Conservation (phyloP, 257 asterid species). For the Primulina tabacum region DNA sequence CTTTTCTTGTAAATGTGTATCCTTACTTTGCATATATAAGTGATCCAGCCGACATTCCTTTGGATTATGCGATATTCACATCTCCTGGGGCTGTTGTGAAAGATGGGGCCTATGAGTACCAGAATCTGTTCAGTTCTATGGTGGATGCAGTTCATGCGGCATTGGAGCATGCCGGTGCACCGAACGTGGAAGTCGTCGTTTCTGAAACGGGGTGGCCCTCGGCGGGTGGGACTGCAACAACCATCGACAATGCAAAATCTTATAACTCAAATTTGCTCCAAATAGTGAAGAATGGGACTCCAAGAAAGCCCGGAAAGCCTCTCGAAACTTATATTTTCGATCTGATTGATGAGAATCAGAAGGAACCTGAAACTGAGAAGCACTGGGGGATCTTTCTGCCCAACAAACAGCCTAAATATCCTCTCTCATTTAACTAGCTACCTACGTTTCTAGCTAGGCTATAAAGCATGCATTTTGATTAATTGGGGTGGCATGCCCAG, state of each 20-base stretch:
- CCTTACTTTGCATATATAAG: slow-evolving; percentile 33
- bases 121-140: slow-evolving; percentile 39
- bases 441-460: too few species aligned
- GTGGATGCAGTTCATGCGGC: slow-evolving; percentile 38
- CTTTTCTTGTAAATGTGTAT: slow-evolving; percentile 36
- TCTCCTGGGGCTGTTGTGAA: slow-evolving; percentile 6
- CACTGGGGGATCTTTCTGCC: slow-evolving; percentile 37
- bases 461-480: too few species aligned
- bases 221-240: slow-evolving; percentile 39
- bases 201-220: slow-evolving; percentile 55
- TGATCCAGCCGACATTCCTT: background rate
- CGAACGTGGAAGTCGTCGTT: slow-evolving; percentile 31
- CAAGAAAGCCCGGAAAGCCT: slow-evolving; percentile 31
- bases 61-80: slow-evolving; percentile 33
- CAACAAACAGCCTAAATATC: slow-evolving; percentile 34
- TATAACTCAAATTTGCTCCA: slow-evolving; percentile 32
- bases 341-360: slow-evolving; percentile 36
- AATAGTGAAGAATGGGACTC: slow-evolving; percentile 25
- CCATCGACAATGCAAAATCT: slow-evolving; percentile 29
- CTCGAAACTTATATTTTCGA: slow-evolving; percentile 32
- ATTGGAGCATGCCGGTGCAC: slow-evolving; percentile 33
- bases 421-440: slow-evolving; percentile 7
- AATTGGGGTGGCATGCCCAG: too few species aligned
- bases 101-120: slow-evolving; percentile 27
- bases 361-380: slow-evolving; percentile 38